These are phyloP conservation scores for Botrytis cinerea DNA, from an alignment of 2,329 filamentous ascomycete species.

Conservation along the genomic window DNA sequence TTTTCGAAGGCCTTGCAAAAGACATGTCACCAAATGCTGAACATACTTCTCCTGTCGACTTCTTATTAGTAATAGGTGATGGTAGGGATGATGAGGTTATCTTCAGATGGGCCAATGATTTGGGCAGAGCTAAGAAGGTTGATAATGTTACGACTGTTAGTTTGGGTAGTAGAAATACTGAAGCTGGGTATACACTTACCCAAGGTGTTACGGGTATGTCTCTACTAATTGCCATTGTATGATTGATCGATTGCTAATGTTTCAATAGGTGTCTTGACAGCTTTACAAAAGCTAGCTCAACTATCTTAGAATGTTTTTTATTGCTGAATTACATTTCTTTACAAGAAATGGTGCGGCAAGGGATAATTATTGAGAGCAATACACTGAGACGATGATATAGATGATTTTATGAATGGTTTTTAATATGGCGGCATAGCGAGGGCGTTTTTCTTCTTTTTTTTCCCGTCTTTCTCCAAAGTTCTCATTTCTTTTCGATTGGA, in stretches of 20 bases:
- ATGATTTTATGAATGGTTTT: slow-evolving; percentile 13
- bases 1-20: slow-evolving; percentile 62
- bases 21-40: slow-evolving; percentile 42
- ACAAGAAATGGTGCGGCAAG: not conserved
- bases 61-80: slow-evolving; percentile 86
- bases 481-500: slow-evolving; percentile 1
- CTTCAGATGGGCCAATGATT: slow-evolving; percentile 88
- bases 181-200: slow-evolving; percentile 80
- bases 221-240: not conserved
- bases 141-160: slow-evolving; percentile 81
- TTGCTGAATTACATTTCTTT: not conserved
- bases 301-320: slow-evolving; percentile 17
- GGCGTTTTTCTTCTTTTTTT: not conserved
- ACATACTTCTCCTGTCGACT: slow-evolving; percentile 62
- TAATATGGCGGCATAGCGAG: slow-evolving; percentile 15
- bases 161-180: slow-evolving; percentile 82
- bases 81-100: slow-evolving; percentile 92
- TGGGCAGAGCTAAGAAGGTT: slow-evolving; percentile 60
- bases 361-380: not conserved
- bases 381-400: slow-evolving; percentile 14
- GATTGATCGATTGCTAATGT: slow-evolving; percentile 12
- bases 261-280: slow-evolving; percentile 51
- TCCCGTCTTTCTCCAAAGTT: not conserved
- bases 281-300: slow-evolving; percentile 53
- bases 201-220: slow-evolving; percentile 88